Percentiles rank a stretch among this genome's conserved stretches.
phyloP scores from a whole-genome alignment of 768 basidiomycete species.

The Pleurotus sapidus region DNA sequence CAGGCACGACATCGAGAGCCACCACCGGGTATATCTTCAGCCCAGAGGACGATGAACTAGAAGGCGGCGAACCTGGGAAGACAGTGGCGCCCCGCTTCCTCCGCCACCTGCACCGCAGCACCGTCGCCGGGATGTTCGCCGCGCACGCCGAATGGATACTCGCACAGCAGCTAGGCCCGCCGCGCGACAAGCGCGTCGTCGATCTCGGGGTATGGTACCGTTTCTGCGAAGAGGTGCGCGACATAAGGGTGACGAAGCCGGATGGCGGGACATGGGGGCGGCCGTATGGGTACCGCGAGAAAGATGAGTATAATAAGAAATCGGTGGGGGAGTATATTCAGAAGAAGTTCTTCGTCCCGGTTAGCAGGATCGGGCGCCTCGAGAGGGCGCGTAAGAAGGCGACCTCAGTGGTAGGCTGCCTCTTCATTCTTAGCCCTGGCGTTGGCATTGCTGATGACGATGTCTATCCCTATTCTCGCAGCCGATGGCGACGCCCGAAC shows the following conservation, averaged over 20 bases:
- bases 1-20: slow-evolving; percentile 17
- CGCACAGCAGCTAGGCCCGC: slow-evolving; percentile 38
- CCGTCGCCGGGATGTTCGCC: slow-evolving; percentile 50
- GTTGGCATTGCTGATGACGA: neutral
- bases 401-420: neutral
- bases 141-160: slow-evolving; percentile 59
- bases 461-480: neutral
- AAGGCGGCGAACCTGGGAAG: no score
- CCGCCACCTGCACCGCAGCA: slow-evolving; percentile 46
- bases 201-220: slow-evolving; percentile 43
- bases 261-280: slow-evolving; percentile 27
- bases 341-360: slow-evolving; percentile 3
- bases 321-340: neutral
- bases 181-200: slow-evolving; percentile 26
- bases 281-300: slow-evolving; percentile 17
- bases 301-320: neutral
- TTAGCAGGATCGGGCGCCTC: neutral
- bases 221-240: slow-evolving; percentile 32
- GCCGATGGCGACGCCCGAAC: neutral
- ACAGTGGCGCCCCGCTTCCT: slow-evolving; percentile 31
- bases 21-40: slow-evolving; percentile 34
- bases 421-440: neutral
- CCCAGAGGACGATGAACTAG: slow-evolving; percentile 1
- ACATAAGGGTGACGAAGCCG: neutral
- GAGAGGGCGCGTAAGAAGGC: no score